A percentile compares a stretch with the other conserved stretches of the same genome.
phyloP scores from a whole-genome alignment of 345 rosid species.

The Hibiscus tridactylites region DNA sequence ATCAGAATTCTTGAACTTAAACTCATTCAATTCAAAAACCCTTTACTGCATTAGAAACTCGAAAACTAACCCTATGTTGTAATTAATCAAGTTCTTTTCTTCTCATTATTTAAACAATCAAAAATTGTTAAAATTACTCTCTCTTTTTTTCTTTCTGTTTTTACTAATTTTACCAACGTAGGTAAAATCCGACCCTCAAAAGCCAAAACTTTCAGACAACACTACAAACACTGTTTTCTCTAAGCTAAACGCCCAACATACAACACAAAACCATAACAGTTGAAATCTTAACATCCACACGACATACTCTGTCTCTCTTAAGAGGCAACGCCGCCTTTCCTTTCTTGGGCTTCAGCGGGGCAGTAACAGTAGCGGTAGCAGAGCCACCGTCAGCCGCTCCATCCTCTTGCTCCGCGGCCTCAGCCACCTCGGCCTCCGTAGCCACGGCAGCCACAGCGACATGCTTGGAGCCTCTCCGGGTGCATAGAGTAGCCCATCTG shows the following conservation, averaged over 20 bases:
- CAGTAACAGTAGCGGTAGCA: constrained; percentile 19
- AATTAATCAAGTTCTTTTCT: too few species aligned
- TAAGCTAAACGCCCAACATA: not conserved
- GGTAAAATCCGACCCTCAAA: not conserved
- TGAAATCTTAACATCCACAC: constrained; percentile 7
- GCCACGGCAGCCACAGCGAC: constrained; percentile 36
- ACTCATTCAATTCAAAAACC: too few species aligned
- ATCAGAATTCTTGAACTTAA: not conserved
- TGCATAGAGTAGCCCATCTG: constrained; percentile 11
- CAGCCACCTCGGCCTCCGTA: constrained; percentile 44
- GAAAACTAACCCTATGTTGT: too few species aligned
- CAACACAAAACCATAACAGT: not conserved
- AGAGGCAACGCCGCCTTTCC: constrained; percentile 79
- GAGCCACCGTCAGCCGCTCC: constrained; percentile 25
- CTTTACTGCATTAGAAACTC: too few species aligned
- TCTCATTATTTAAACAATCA: not conserved
- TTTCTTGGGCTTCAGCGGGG: constrained; percentile 61
- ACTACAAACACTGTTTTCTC: not conserved
- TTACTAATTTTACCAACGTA: not conserved
- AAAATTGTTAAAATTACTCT: too few species aligned
- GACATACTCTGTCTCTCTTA: constrained; percentile 83
- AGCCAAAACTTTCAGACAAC: not conserved
- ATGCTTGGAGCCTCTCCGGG: constrained; percentile 12
- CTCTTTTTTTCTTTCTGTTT: too few species aligned
- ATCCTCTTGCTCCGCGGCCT: constrained; percentile 28